Conservation (phyloP, 2,329 filamentous ascomycete species). For the Nemania sp. region DNA sequence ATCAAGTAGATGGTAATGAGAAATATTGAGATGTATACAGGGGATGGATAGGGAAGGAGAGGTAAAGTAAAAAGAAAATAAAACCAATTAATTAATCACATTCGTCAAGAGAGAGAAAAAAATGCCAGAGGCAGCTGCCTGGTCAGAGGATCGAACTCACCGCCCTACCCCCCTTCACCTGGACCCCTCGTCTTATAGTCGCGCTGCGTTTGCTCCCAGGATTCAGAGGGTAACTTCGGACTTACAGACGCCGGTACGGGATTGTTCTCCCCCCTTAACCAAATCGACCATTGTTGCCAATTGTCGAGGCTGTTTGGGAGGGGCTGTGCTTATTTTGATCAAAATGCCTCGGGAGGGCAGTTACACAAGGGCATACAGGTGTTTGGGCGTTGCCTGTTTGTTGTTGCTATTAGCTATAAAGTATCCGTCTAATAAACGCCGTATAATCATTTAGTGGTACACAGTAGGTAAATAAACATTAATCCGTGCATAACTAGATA, state of each 20-base stretch:
- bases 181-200: slow-evolving; percentile 15
- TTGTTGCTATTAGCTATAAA: not conserved
- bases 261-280: slow-evolving; percentile 13
- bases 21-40: too few relatives aligned
- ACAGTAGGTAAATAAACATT: not conserved
- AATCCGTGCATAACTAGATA: too few relatives aligned
- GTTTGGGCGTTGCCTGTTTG: not conserved
- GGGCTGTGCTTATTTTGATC: not conserved
- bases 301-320: not conserved
- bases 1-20: too few relatives aligned
- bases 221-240: slow-evolving; percentile 21
- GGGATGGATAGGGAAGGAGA: too few relatives aligned
- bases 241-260: slow-evolving; percentile 27
- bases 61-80: not conserved
- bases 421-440: not conserved
- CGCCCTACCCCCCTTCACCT: slow-evolving; percentile 4
- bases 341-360: not conserved
- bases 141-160: slow-evolving; percentile 19
- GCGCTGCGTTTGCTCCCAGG: not conserved
- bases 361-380: not conserved
- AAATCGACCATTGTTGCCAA: slow-evolving; percentile 9
- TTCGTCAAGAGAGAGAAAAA: slow-evolving; percentile 12
- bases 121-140: not conserved
- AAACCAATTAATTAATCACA: too few relatives aligned
- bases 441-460: not conserved